Evolutionary conservation across 2,329 filamentous ascomycete genomes (phyloP), one percentile per base, ranked within the genome.

Genomic region (Colletotrichum sojae): DNA sequence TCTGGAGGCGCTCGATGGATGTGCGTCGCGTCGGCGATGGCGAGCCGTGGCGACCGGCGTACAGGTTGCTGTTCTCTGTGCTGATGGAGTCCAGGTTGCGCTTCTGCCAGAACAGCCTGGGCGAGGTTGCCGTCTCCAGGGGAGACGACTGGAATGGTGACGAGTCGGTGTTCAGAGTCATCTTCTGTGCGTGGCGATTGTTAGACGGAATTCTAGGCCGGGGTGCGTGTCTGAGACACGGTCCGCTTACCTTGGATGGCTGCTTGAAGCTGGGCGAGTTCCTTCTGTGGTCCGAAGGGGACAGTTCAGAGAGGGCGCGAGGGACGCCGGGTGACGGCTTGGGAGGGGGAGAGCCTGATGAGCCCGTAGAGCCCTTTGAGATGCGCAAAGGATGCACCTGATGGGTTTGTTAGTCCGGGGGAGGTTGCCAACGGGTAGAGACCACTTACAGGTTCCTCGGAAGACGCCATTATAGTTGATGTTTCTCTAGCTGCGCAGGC

Each of bases 211-310:
- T 49, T 40, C 63, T 49, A 13, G 59, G 16, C 43, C 43, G 40
- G 53, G 53, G 48, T 36, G 31, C 4, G 25, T 68, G 65, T 66
- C 71, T 74, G 69, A 73, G 71, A 72, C 69, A 72, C 59, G 65
- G 51, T 53, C 31, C 73, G 72, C 80, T 79, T 85, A 95, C 92
- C 88, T 92, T 94, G 84, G 82, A 79, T 93, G 91, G 75, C 79
- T 95, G 92, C 76, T 92, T 94, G 89, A 92, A 97, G 84, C 92
- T 97, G 61, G 95, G 94, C 58, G 95, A 98, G 84, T 98, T 98
- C 76, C 95, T 89, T 78, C 95, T 90, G 80, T 90, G 91, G 82
- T 95, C 94, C 71, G 92, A 92, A 60, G 93, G 92, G 74, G 92
- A 94, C 77, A 99, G 90, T 84, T 99, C 96, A 71, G 94, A 93